Evolutionary conservation across 768 basidiomycete species (phyloP).

Genomic region (Coprinopsis cinerea): DNA sequence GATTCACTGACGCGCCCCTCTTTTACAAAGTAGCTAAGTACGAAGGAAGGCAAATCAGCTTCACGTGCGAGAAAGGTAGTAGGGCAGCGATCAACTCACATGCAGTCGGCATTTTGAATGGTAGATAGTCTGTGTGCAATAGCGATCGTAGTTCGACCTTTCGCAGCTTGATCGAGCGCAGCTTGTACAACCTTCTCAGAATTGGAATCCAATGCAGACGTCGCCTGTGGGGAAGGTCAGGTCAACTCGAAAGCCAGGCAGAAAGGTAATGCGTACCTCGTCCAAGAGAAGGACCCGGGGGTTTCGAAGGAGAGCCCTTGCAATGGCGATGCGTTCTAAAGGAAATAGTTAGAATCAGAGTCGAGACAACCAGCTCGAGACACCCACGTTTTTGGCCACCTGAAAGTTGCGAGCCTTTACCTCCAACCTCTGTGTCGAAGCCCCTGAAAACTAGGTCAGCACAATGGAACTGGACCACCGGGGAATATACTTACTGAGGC

Average conservation of each 20-base stretch:
- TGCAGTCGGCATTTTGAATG: conserved; percentile 66
- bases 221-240: too few relatives aligned
- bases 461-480: too few relatives aligned
- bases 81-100: conserved; percentile 35
- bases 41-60: background rate
- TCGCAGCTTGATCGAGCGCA: conserved; percentile 70
- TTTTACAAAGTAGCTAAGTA: conserved; percentile 70
- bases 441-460: too few relatives aligned
- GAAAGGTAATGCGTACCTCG: too few relatives aligned
- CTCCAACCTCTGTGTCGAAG: conserved; percentile 77
- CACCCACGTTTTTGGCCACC: conserved; percentile 66
- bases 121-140: conserved; percentile 69
- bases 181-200: conserved; percentile 76
- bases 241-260: too few relatives aligned
- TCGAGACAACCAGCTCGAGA: background rate
- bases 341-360: conserved; percentile 11
- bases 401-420: conserved; percentile 68
- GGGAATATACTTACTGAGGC: too few relatives aligned
- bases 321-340: conserved; percentile 66
- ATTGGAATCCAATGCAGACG: conserved; percentile 73
- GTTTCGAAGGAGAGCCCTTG: conserved; percentile 72
- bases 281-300: conserved; percentile 71
- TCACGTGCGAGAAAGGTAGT: background rate
- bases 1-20: conserved; percentile 65
- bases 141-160: conserved; percentile 62